These are phyloP conservation scores for Colletotrichum paranaense DNA, from an alignment of 2,329 filamentous ascomycete genomes.

Conservation along the genomic window DNA sequence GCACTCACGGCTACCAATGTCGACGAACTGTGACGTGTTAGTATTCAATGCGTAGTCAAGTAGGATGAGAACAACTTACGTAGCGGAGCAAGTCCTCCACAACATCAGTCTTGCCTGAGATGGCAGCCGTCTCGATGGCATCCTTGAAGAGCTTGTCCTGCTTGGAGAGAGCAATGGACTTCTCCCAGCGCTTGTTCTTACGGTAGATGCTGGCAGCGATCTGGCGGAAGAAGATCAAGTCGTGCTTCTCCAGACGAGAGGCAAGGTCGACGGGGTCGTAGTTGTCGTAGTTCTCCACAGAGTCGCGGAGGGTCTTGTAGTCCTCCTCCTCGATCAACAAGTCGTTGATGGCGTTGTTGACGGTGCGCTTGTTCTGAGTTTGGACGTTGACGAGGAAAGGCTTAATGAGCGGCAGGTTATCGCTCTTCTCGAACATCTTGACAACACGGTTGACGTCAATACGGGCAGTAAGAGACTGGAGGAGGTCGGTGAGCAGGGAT, in stretches of 20 bases:
- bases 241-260: slow-evolving; percentile 93
- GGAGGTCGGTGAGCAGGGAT: slow-evolving; percentile 91
- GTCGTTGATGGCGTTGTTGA: slow-evolving; percentile 98
- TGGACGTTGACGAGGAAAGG: slow-evolving; percentile 98
- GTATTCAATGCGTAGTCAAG: slow-evolving; percentile 35
- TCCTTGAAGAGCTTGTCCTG: slow-evolving; percentile 99
- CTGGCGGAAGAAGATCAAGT: slow-evolving; percentile 98
- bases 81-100: slow-evolving; percentile 97
- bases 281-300: slow-evolving; percentile 98
- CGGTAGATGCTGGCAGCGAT: slow-evolving; percentile 98
- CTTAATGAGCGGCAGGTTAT: slow-evolving; percentile 98
- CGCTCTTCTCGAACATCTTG: slow-evolving; percentile 97
- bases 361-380: slow-evolving; percentile 95
- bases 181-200: slow-evolving; percentile 99
- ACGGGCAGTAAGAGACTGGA: slow-evolving; percentile 90
- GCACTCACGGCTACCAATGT: slow-evolving; percentile 98
- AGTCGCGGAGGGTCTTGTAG: slow-evolving; percentile 98
- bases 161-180: slow-evolving; percentile 96
- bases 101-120: slow-evolving; percentile 89
- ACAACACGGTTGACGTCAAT: slow-evolving; percentile 99
- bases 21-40: slow-evolving; percentile 81
- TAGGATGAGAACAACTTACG: slow-evolving; percentile 71
- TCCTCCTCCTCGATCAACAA: slow-evolving; percentile 98
- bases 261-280: slow-evolving; percentile 96
- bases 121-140: slow-evolving; percentile 95